Evolutionary conservation across 371 early-diverging fungal species (phyloP).

Genomic region (Catenaria anguillulae): DNA sequence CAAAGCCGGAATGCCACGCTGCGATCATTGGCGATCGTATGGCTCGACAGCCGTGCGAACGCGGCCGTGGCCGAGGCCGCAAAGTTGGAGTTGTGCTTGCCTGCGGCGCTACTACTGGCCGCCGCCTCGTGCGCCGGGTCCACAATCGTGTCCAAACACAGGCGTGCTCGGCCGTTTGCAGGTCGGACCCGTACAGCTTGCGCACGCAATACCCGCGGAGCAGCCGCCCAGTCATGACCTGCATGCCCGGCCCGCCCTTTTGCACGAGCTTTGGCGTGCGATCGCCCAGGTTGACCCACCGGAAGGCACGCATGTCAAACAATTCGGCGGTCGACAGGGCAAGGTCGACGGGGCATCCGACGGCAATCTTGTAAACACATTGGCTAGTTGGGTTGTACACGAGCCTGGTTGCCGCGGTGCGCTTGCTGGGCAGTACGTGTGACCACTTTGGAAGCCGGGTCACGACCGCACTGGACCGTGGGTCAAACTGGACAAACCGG

Average conservation of each 20-base stretch:
- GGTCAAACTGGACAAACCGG: neutral
- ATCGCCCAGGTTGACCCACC: neutral
- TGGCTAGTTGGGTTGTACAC: neutral
- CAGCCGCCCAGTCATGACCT: neutral
- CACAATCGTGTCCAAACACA: neutral
- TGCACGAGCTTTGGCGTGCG: neutral
- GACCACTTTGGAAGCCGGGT: neutral
- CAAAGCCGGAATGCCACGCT: neutral
- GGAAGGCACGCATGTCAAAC: neutral
- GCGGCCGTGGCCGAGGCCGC: neutral
- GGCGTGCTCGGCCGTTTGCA: neutral
- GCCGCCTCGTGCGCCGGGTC: neutral
- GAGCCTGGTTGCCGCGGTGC: neutral
- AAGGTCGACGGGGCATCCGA: neutral
- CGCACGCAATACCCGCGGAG: neutral
- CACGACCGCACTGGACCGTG: neutral
- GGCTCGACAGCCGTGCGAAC: neutral
- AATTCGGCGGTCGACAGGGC: neutral
- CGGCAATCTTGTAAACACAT: neutral
- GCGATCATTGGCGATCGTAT: too few species aligned
- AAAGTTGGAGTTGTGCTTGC: neutral
- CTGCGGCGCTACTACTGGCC: neutral
- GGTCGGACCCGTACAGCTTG: neutral
- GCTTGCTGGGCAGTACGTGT: neutral
- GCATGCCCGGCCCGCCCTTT: neutral